Base-by-base conservation (phyloP, 352 stramenopile species). In the Phytopythium sindhum region DNA sequence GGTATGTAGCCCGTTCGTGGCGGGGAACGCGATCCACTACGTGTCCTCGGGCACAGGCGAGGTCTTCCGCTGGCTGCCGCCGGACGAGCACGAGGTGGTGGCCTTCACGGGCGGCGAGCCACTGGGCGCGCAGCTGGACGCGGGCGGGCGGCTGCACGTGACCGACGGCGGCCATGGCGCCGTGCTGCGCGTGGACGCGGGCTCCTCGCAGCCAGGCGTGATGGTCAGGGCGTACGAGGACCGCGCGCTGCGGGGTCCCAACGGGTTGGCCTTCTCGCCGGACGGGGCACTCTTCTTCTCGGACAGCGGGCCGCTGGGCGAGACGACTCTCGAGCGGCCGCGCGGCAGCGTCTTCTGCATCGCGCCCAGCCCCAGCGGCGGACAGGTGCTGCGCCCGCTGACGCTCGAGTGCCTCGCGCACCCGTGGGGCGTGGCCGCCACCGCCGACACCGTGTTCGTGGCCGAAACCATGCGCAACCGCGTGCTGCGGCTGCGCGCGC, bases 141-240 rank as follows among this genome's bases (percentile, higher is more conserved):
- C 58, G 19, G 63, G 66, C 48, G 85, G 82, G 0, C 74, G 77
- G 8, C 63, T 96, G 24, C 84, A 93, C 62, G 52, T 94, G 17
- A 78, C 84, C 0, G 88, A 96, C 72, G 81, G 74, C 19, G 88
- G 79, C 0, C 85, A 94, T 57, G 82, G 68, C 1, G 88, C 86
- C 6, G 76, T 96, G 23, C 68, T 95, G 1, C 78, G 84, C 2
- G 80, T 89, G 31, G 84, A 95, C 60, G 39, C 33, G 33, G 69
- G 87, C 33, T 58, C 61, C 2, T 69, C 68, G 3, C 81, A 93
- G 42, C 82, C 81, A 4, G 80, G 80, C 42, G 75, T 92, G 61
- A 81, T 95, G 70, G 88, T 95, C 57, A 90, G 84, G 55, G 71
- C 78, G 12, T 96, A 96, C 69, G 89, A 96, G 56, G 89, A 92